Evolutionary conservation across 495 filamentous ascomycete genomes (phyloP).

Genomic region (Acidomyces sp.): DNA sequence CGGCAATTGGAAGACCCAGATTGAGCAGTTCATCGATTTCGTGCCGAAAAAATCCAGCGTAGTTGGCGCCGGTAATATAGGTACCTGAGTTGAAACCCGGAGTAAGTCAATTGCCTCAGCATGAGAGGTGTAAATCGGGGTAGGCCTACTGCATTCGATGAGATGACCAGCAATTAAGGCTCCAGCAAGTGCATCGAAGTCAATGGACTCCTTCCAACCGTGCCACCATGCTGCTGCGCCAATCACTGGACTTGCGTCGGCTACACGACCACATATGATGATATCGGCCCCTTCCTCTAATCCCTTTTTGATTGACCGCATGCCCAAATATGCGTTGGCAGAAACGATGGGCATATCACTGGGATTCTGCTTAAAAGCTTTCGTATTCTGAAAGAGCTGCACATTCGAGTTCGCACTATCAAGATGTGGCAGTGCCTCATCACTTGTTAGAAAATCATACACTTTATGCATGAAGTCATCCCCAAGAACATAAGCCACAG

Average conservation of each 20-base stretch:
- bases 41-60: conserved; percentile 42
- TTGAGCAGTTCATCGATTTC: conserved; percentile 31
- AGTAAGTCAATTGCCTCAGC: conserved; percentile 13
- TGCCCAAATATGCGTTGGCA: conserved; percentile 23
- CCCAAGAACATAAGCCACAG: not conserved
- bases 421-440: not conserved
- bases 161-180: conserved; percentile 24
- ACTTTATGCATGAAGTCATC: not conserved
- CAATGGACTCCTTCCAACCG: conserved; percentile 15
- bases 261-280: conserved; percentile 16
- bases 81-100: no score
- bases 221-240: conserved; percentile 24
- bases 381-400: not conserved
- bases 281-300: conserved; percentile 11
- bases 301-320: conserved; percentile 20
- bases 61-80: conserved; percentile 37
- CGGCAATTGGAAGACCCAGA: conserved; percentile 47
- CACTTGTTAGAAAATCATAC: not conserved
- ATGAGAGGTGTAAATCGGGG: conserved; percentile 20
- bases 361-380: conserved; percentile 18
- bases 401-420: not conserved
- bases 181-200: conserved; percentile 21
- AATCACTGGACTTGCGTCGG: conserved; percentile 24
- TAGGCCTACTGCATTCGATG: conserved; percentile 25
- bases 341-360: conserved; percentile 16